A percentile compares a stretch with the other conserved stretches of the same genome.
Evolutionary conservation across 2,329 filamentous ascomycete genomes (phyloP).

Genomic region (Rasamsonia emersonii): DNA sequence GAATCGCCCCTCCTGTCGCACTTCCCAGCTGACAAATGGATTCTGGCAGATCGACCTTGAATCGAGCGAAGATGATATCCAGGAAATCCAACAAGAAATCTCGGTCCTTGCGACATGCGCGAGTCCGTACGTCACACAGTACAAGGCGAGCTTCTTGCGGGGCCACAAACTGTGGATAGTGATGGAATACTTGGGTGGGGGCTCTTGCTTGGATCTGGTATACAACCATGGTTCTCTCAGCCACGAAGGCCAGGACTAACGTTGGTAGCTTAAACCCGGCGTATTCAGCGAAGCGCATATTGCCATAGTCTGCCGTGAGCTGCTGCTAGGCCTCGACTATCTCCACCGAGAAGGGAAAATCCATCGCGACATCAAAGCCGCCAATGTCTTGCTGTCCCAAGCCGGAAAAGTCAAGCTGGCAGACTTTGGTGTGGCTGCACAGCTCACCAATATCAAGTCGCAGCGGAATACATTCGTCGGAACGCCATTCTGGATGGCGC

Average conservation of each 20-base stretch:
- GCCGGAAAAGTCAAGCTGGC: slow-evolving; percentile 88
- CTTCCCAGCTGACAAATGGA: slow-evolving; percentile 8
- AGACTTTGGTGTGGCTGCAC: slow-evolving; percentile 93
- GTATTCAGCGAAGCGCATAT: slow-evolving; percentile 84
- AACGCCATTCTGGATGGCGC: slow-evolving; percentile 96
- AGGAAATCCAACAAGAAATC: slow-evolving; percentile 97
- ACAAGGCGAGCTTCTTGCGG: slow-evolving; percentile 91
- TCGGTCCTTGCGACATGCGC: slow-evolving; percentile 89
- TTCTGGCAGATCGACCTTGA: slow-evolving; percentile 81
- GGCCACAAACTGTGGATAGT: slow-evolving; percentile 98
- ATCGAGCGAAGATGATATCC: slow-evolving; percentile 95
- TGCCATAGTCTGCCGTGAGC: slow-evolving; percentile 85
- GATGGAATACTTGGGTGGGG: slow-evolving; percentile 95
- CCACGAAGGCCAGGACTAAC: slow-evolving; percentile 12
- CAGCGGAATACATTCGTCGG: slow-evolving; percentile 96
- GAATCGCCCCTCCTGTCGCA: background rate
- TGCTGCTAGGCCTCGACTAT: slow-evolving; percentile 84
- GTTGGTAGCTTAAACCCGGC: slow-evolving; percentile 70
- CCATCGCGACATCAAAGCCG: slow-evolving; percentile 92
- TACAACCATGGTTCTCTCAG: slow-evolving; percentile 14
- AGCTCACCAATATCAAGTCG: slow-evolving; percentile 95
- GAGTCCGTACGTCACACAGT: slow-evolving; percentile 89
- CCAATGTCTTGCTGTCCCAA: slow-evolving; percentile 88
- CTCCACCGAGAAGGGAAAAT: slow-evolving; percentile 92
- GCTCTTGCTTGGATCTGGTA: slow-evolving; percentile 90